These are phyloP conservation scores for Sphagnum fallax DNA, from an alignment of 228 moss, liverwort and hornwort species.

Conservation along the genomic window DNA sequence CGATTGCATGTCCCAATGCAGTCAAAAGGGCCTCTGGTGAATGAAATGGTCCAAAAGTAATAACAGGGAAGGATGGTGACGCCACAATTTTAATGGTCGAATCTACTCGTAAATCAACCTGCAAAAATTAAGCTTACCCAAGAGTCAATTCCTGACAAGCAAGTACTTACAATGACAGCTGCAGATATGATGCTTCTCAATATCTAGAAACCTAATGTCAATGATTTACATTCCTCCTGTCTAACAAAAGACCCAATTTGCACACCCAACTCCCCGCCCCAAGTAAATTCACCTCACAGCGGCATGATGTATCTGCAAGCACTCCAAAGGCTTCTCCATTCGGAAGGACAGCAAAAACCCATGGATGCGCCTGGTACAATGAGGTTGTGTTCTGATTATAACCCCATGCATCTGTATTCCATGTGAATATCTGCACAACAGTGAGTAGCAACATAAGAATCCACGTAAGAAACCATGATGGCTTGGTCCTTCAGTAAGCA, in stretches of 20 bases:
- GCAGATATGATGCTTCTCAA: too few relatives aligned
- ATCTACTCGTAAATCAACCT: constrained; percentile 80
- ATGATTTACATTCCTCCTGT: too few relatives aligned
- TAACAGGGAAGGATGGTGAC: constrained; percentile 53
- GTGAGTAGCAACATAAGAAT: background rate
- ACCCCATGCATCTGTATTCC: constrained; percentile 99
- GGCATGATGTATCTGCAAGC: constrained; percentile 65
- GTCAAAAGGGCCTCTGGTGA: constrained; percentile 55
- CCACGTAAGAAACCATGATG: too few relatives aligned
- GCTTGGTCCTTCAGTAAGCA: too few relatives aligned
- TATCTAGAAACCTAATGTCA: too few relatives aligned
- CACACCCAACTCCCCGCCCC: background rate
- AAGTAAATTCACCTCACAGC: constrained; percentile 55
- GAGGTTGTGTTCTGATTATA: constrained; percentile 73
- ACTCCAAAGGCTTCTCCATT: constrained; percentile 78
- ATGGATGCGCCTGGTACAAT: constrained; percentile 90
- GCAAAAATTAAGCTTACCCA: background rate
- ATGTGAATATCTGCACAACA: constrained; percentile 57
- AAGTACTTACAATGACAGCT: too few relatives aligned
- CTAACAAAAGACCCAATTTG: background rate
- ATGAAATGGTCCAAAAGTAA: constrained; percentile 78
- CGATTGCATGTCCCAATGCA: constrained; percentile 59
- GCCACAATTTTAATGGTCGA: constrained; percentile 41
- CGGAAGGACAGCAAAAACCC: constrained; percentile 81
- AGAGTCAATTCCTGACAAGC: background rate